Evolutionary conservation across 2,329 filamentous ascomycete genomes (phyloP).

Genomic region (Exophiala bonariae): DNA sequence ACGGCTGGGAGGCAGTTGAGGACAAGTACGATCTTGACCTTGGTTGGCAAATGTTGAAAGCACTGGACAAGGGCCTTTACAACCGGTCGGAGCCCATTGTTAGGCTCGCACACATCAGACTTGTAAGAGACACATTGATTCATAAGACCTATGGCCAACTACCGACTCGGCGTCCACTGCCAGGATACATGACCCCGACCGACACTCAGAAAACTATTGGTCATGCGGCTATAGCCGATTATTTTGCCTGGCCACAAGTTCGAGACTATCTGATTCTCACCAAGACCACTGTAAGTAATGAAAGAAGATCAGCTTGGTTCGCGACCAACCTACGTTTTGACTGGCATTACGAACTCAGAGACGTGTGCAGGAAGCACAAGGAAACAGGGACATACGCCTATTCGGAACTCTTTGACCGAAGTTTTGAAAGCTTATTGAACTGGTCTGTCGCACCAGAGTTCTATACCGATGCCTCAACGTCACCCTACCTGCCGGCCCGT

Average conservation of each 20-base stretch:
- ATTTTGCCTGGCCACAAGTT: conserved; percentile 34
- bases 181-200: conserved; percentile 2
- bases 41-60: conserved; percentile 14
- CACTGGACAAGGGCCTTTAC: conserved; percentile 12
- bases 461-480: conserved; percentile 1
- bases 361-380: conserved; percentile 2
- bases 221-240: conserved; percentile 8
- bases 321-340: neutral
- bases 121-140: conserved; percentile 2
- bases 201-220: conserved; percentile 6
- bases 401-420: conserved; percentile 6
- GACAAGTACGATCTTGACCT: conserved; percentile 10
- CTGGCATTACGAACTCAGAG: conserved; percentile 6
- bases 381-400: conserved; percentile 7
- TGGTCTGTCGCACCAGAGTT: conserved; percentile 10
- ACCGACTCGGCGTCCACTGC: neutral
- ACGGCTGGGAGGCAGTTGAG: conserved; percentile 9
- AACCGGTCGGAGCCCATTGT: conserved; percentile 3
- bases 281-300: neutral
- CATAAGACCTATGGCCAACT: neutral
- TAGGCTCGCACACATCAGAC: conserved; percentile 6
- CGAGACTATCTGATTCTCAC: conserved; percentile 21
- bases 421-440: conserved; percentile 4
- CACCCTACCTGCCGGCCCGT: neutral
- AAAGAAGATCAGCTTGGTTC: neutral